These are phyloP conservation scores for Hirschioporus abietinus DNA, from an alignment of 768 basidiomycete genomes.

Conservation along the genomic window DNA sequence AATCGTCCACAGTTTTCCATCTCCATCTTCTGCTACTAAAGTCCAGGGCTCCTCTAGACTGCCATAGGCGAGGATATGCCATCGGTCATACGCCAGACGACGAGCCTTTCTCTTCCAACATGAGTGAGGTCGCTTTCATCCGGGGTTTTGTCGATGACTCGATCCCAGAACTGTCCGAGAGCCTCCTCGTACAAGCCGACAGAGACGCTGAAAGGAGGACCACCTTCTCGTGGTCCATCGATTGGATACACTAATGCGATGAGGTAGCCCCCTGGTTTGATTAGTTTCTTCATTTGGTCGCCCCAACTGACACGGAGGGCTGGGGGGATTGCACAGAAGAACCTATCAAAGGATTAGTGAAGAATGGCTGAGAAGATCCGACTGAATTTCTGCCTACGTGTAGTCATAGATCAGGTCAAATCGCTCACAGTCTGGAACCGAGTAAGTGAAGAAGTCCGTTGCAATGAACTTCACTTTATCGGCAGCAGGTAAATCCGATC, in stretches of 20 bases:
- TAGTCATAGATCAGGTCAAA: constrained; percentile 65
- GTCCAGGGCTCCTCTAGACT: background rate
- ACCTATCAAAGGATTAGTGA: constrained; percentile 29
- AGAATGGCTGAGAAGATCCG: background rate
- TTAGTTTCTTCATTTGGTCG: constrained; percentile 44
- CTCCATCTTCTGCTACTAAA: background rate
- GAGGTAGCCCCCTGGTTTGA: constrained; percentile 59
- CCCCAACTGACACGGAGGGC: constrained; percentile 51
- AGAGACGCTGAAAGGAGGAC: constrained; percentile 60
- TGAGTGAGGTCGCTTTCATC: constrained; percentile 34
- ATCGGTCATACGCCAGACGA: constrained; percentile 45
- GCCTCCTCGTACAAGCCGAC: constrained; percentile 50
- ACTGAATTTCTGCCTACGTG: constrained; percentile 32
- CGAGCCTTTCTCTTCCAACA: constrained; percentile 43
- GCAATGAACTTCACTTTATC: constrained; percentile 34
- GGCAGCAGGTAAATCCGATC: constrained; percentile 17
- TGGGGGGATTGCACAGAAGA: constrained; percentile 71
- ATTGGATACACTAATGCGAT: constrained; percentile 59
- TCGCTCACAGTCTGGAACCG: constrained; percentile 23
- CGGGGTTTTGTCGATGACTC: constrained; percentile 49
- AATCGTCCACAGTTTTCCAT: background rate
- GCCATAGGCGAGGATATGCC: background rate
- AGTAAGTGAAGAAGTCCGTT: constrained; percentile 52
- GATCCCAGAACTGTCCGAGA: constrained; percentile 45
- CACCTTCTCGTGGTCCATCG: constrained; percentile 35